Base-by-base conservation (phyloP, 257 asterid genomes). In the Solanum sparsipilum region DNA sequence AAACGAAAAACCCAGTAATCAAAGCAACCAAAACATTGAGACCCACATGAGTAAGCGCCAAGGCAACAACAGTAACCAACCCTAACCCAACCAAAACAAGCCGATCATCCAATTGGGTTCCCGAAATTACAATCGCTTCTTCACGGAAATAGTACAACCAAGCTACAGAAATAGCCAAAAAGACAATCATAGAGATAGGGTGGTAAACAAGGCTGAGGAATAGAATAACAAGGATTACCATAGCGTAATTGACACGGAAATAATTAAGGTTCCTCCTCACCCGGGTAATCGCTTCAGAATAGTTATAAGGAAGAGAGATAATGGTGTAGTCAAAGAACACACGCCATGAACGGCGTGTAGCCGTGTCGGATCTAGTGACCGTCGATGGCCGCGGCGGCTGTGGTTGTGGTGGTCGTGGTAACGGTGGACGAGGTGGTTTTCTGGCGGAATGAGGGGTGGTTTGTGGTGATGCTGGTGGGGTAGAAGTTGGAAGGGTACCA, bases 171-270 rank as follows among this genome's bases (percentile, higher is more conserved):
- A 92, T 73, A 67, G 87, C 84, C 81, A 94, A 86, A 92, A 94
- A 96, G 3, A 94, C 95, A n/a, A 96, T 92, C 95, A 96, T 93
- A 67, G 99, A 96, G 68, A 94, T 23, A 1, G 99, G 98, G 88
- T 95, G 96, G 92, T 92, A 96, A 15, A 96, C 89, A 31, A 96
- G 95, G 92, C 98, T 90, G 93, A 93, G 90, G 93, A 96, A 95
- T 84, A 96, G 93, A 88, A 94, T 88, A 18, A 87, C 27, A 52
- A 95, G 97, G 58, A 92, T 60, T 84, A 94, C 89, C 84, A 93
- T 75, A 41, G 96, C 92, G 96, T 96, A 95, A 86, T 96, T 96
- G 82, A 90, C 91, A 60, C 98, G 98, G 89, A 96, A 96, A 84
- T 96, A 93, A 92, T 91, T 89, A 91, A 91, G 88, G 87, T 96